Evolutionary conservation across 164 flowering plant species (phyloP), one percentile per base, ranked within the genome.

Genomic region (Magnolia sinica): DNA sequence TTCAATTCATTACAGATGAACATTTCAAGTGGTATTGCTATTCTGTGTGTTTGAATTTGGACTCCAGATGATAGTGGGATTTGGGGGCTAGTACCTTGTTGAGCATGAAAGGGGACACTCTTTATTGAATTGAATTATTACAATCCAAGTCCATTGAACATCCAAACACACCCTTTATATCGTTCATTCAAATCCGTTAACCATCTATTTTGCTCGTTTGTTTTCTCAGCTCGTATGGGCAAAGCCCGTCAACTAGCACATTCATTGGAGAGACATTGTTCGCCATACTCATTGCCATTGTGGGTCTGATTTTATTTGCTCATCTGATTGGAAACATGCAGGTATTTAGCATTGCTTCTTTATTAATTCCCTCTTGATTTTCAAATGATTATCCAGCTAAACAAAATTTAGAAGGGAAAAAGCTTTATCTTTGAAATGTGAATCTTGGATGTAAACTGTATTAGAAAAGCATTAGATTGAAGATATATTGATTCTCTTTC

Each of bases 291-390:
- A 94, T 96, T 77, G 93, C 93, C 69, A 96, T 92, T 50, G 27
- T 90, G 79, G 99, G 98, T 73, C 91, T 94, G 29, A 94, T 96
- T 79, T 83, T 96, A 72, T 94, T 94, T 86, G 91, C 99, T 10
- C 98, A 89, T 81, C 84, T 96, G 75, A 96, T 96, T 76, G 98
- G 99, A 69, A 96, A 96, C 81, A 92, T 96, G 97, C 98, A 96
- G 98, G 99, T 93, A 88, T 19, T 68, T 55, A n/a, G 67, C n/a
- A 50, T 18, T 65, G 64, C 71, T 65, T 64, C 20, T 2, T 74
- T 64, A 5, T 13, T 19, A 22, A 58, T 73, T 73, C 24, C 61
- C 2, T 55, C 61, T 55, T 9, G 18, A 11, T 16, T 16, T 37
- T 37, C 45, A 37, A 37, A 37, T 37, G 45, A 37, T 37, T 55